Conservation (phyloP, 192 early-diverging fungal species). For the Coemansia sp. region DNA sequence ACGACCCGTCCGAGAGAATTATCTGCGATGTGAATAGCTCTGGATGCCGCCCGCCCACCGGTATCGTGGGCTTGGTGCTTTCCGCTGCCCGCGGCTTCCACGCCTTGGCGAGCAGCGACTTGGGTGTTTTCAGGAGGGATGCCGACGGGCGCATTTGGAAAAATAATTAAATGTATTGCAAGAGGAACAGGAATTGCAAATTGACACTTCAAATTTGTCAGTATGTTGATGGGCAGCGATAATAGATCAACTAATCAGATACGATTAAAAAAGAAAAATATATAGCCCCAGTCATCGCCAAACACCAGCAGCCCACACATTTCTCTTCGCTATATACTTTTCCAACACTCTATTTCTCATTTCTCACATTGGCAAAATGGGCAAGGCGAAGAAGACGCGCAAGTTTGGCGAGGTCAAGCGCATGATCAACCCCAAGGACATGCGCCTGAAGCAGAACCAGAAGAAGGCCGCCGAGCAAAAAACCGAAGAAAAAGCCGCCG, state of each 20-base stretch:
- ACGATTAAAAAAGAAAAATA: too few relatives aligned
- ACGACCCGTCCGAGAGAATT: constrained; percentile 84
- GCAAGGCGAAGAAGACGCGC: constrained; percentile 86
- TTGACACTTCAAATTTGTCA: background rate
- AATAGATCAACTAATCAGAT: too few relatives aligned
- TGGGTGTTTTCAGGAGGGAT: constrained; percentile 10
- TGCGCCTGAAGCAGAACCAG: constrained; percentile 69
- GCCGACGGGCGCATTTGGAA: constrained; percentile 24
- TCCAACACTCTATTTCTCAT: background rate
- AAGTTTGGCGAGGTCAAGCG: constrained; percentile 95
- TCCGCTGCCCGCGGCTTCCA: constrained; percentile 39
- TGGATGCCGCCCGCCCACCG: constrained; percentile 42
- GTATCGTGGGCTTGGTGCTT: background rate
- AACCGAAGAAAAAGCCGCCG: background rate
- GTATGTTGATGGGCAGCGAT: background rate
- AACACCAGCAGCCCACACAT: too few relatives aligned
- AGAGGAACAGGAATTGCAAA: background rate
- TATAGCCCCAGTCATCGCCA: too few relatives aligned
- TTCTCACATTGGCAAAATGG: constrained; percentile 40
- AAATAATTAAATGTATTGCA: background rate
- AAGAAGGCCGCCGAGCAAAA: constrained; percentile 20
- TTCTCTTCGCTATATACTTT: background rate
- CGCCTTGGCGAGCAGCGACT: constrained; percentile 26
- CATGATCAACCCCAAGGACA: constrained; percentile 85
- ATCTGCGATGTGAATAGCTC: constrained; percentile 80